These are phyloP conservation scores for Phoma sp. DNA, from an alignment of 2,329 filamentous ascomycete species.

Conservation along the genomic window DNA sequence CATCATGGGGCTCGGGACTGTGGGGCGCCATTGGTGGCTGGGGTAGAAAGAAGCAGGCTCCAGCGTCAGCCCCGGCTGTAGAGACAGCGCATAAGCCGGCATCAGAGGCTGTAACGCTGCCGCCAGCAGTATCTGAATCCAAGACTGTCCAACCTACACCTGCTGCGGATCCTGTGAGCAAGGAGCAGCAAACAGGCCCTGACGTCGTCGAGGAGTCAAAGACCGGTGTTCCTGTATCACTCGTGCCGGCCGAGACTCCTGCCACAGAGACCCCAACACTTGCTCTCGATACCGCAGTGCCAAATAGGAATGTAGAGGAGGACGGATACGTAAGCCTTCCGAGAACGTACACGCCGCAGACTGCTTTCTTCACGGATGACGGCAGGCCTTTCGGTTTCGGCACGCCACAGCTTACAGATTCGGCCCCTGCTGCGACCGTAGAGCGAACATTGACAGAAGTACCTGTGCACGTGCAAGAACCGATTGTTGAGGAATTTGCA, in stretches of 20 bases:
- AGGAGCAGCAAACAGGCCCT: neutral
- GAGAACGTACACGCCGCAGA: conserved; percentile 14
- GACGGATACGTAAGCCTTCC: neutral
- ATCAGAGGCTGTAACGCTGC: neutral
- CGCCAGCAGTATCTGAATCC: neutral
- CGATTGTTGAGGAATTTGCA: neutral
- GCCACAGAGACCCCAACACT: neutral
- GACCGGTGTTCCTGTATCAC: neutral
- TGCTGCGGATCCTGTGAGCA: neutral
- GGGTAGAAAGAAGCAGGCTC: conserved; percentile 23
- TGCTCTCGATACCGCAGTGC: neutral
- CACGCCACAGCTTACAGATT: neutral
- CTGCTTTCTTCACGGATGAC: conserved; percentile 16
- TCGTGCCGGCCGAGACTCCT: neutral
- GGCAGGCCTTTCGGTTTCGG: conserved; percentile 11
- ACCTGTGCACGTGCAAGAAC: neutral
- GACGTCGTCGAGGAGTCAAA: neutral
- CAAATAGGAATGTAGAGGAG: neutral
- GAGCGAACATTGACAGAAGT: neutral
- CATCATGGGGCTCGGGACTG: conserved; percentile 34
- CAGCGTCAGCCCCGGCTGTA: neutral
- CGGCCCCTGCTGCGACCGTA: neutral
- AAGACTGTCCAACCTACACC: neutral
- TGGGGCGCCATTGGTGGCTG: conserved; percentile 42
- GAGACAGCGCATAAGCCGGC: neutral